These are phyloP conservation scores for Hypoxylon cercidicola DNA, from an alignment of 495 filamentous ascomycete genomes.

Conservation along the genomic window DNA sequence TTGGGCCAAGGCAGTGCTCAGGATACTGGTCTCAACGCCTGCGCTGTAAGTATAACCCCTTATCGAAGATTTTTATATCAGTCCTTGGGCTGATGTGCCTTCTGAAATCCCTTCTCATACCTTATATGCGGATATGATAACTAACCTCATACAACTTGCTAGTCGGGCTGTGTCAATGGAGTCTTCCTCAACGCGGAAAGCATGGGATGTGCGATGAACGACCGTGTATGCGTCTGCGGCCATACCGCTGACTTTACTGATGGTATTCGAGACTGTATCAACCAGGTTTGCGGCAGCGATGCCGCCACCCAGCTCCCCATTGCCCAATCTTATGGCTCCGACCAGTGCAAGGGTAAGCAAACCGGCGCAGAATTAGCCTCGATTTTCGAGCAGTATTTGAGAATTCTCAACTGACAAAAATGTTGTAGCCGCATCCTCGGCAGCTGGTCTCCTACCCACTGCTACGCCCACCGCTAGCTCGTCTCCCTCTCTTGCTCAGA, in stretches of 20 bases:
- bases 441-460: constrained; percentile 17
- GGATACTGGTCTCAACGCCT: constrained; percentile 19
- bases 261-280: constrained; percentile 45
- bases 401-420: constrained; percentile 7
- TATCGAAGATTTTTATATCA: background rate
- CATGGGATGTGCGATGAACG: constrained; percentile 36
- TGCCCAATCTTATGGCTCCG: constrained; percentile 28
- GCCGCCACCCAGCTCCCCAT: constrained; percentile 35
- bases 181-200: constrained; percentile 35
- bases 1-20: constrained; percentile 35
- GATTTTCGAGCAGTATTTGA: background rate
- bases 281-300: constrained; percentile 29
- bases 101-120: background rate
- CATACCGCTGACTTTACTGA: constrained; percentile 28
- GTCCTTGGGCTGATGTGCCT: constrained; percentile 2
- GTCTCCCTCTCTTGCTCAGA: constrained; percentile 16
- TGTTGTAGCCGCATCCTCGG: constrained; percentile 31
- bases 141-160: constrained; percentile 20
- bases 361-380: constrained; percentile 2
- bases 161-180: constrained; percentile 45
- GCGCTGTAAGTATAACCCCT: constrained; percentile 31
- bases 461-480: constrained; percentile 12
- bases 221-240: constrained; percentile 43
- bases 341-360: constrained; percentile 52
- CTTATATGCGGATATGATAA: constrained; percentile 5